Conservation (phyloP, 2,329 filamentous ascomycete genomes). For the Hysterium pulicare region DNA sequence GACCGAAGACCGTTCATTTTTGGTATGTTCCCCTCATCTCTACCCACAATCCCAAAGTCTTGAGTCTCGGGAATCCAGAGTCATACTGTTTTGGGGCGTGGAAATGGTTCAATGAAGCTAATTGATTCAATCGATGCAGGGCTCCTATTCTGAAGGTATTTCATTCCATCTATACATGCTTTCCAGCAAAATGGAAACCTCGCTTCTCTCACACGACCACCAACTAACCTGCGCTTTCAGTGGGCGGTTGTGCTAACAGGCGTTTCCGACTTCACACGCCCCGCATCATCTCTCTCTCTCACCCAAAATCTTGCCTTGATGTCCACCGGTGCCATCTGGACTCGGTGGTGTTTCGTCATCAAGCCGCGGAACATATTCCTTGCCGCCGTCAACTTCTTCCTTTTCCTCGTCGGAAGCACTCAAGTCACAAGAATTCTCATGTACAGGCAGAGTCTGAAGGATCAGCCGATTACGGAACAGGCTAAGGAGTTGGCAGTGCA, state of each 20-base stretch:
- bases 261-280: constrained; percentile 85
- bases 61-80: not conserved
- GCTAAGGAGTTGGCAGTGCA: constrained; percentile 41
- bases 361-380: constrained; percentile 89
- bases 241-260: constrained; percentile 93
- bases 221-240: constrained; percentile 44
- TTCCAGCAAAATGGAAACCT: no score
- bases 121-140: constrained; percentile 49
- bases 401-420: constrained; percentile 79
- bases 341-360: constrained; percentile 97
- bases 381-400: constrained; percentile 96
- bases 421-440: constrained; percentile 75
- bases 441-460: constrained; percentile 62
- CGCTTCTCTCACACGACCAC: not conserved
- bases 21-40: constrained; percentile 59
- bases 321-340: constrained; percentile 94
- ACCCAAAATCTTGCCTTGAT: constrained; percentile 90
- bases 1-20: constrained; percentile 85
- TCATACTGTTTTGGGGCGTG: not conserved
- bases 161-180: constrained; percentile 3
- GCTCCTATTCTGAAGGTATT: constrained; percentile 86
- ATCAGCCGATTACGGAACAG: constrained; percentile 37
- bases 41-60: not conserved
- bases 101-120: not conserved
- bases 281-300: constrained; percentile 86